These are phyloP conservation scores for Mortierella sp. DNA, from an alignment of 371 early-diverging fungal species.

Conservation along the genomic window DNA sequence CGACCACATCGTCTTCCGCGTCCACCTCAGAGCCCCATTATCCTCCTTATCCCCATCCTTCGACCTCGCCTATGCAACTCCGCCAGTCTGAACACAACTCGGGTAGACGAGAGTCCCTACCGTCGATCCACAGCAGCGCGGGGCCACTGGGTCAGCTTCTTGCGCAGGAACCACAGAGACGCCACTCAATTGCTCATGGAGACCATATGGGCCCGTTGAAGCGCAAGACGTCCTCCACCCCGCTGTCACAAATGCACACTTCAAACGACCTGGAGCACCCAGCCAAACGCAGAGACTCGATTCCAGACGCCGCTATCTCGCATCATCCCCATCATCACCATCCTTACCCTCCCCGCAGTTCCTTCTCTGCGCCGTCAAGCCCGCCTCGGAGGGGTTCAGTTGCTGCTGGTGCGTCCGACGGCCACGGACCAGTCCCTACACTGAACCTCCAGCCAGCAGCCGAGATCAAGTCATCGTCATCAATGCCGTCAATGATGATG, in stretches of 20 bases:
- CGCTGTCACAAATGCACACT: slow-evolving; percentile 52
- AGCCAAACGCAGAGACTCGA: slow-evolving; percentile 45
- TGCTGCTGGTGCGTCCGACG: slow-evolving; percentile 10
- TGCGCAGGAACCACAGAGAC: slow-evolving; percentile 59
- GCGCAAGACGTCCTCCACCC: slow-evolving; percentile 39
- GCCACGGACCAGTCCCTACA: slow-evolving; percentile 27
- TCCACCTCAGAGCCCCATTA: slow-evolving; percentile 7
- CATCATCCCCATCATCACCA: slow-evolving; percentile 23
- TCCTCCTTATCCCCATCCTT: slow-evolving; percentile 1
- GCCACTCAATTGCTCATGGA: slow-evolving; percentile 68
- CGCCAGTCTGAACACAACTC: slow-evolving; percentile 40
- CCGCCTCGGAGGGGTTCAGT: slow-evolving; percentile 59
- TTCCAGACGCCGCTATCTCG: slow-evolving; percentile 31
- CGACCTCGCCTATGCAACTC: slow-evolving; percentile 18
- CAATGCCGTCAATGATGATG: background rate
- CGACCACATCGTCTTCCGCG: slow-evolving; percentile 15
- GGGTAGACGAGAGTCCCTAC: slow-evolving; percentile 60
- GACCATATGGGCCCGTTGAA: slow-evolving; percentile 48
- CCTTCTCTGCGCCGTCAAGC: slow-evolving; percentile 70
- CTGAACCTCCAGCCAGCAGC: slow-evolving; percentile 45
- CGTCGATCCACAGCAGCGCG: slow-evolving; percentile 43
- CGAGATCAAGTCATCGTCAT: slow-evolving; percentile 33
- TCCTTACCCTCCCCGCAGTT: slow-evolving; percentile 52
- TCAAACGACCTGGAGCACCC: slow-evolving; percentile 31
- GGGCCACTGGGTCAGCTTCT: slow-evolving; percentile 51